Evolutionary conservation across 1,139 yeast species (phyloP).

Genomic region (Yueomyces sp.): DNA sequence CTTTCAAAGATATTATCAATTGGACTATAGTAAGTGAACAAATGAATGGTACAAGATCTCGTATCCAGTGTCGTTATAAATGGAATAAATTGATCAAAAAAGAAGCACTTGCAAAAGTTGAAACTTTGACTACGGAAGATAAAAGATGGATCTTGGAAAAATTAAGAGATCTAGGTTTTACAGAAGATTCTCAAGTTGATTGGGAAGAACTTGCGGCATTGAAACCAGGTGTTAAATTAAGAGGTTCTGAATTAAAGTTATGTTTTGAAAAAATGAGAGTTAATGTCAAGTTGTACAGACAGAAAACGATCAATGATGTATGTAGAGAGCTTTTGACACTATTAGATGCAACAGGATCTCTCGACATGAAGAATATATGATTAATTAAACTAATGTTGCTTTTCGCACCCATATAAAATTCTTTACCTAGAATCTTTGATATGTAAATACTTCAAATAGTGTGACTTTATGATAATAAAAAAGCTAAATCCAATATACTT

Average conservation of each 20-base stretch:
- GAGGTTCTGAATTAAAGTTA: conserved; percentile 33
- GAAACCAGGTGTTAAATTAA: conserved; percentile 32
- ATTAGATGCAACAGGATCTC: conserved; percentile 2
- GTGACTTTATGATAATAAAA: too few species aligned
- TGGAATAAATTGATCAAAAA: conserved; percentile 73
- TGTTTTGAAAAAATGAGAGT: conserved; percentile 36
- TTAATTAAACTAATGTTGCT: too few species aligned
- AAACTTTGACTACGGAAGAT: conserved; percentile 37
- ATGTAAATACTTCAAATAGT: too few species aligned
- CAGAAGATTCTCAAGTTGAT: conserved; percentile 40
- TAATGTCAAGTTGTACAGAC: conserved; percentile 29
- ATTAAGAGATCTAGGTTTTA: conserved; percentile 36
- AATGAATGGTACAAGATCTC: conserved; percentile 78
- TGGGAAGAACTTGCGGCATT: conserved; percentile 47
- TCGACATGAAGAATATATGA: not conserved
- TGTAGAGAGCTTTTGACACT: conserved; percentile 20
- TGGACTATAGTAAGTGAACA: conserved; percentile 87
- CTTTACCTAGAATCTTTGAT: too few species aligned
- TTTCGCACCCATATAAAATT: too few species aligned
- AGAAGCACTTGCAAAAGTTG: conserved; percentile 39
- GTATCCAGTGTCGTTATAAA: conserved; percentile 90
- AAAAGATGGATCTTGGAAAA: conserved; percentile 46
- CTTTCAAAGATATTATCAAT: conserved; percentile 38
- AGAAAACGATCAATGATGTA: conserved; percentile 29
- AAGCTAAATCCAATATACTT: too few species aligned